phyloP scores from a whole-genome alignment of 441 rosid genomes.

The Corymbia citriodora region DNA sequence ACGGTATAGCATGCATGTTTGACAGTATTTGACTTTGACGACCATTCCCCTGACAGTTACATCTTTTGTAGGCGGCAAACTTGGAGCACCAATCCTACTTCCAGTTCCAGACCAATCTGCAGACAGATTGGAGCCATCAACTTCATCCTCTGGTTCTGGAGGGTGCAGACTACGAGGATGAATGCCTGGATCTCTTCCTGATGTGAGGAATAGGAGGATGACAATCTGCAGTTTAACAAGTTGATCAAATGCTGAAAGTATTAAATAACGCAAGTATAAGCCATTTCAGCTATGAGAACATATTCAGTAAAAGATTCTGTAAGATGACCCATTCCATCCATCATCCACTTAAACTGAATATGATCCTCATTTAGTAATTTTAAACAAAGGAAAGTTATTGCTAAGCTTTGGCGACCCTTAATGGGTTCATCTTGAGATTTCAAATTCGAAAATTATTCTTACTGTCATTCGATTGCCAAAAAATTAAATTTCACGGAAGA shows the following conservation, averaged over 20 bases:
- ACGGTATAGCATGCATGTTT: constrained; percentile 76
- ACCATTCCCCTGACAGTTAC: constrained; percentile 51
- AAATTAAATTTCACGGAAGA: neutral
- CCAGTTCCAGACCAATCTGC: constrained; percentile 46
- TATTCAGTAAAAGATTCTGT: neutral
- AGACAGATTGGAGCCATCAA: constrained; percentile 26
- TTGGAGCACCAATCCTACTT: constrained; percentile 21
- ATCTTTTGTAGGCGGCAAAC: constrained; percentile 57
- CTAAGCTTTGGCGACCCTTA: neutral
- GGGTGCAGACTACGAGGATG: constrained; percentile 67
- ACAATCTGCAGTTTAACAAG: constrained; percentile 39
- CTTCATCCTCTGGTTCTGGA: constrained; percentile 49
- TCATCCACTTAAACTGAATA: neutral
- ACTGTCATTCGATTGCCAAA: neutral
- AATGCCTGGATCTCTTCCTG: constrained; percentile 79
- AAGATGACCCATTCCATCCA: neutral
- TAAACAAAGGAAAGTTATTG: neutral
- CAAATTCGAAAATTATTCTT: neutral
- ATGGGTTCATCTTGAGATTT: neutral
- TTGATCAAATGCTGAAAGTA: neutral
- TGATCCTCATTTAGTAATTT: neutral
- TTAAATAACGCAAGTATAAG: neutral
- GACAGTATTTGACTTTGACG: constrained; percentile 68
- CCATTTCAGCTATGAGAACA: neutral
- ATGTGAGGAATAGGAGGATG: constrained; percentile 64